Evolutionary conservation across 768 basidiomycete species (phyloP), one percentile per base, ranked within the genome.

Genomic region (Naganishia antarctica): DNA sequence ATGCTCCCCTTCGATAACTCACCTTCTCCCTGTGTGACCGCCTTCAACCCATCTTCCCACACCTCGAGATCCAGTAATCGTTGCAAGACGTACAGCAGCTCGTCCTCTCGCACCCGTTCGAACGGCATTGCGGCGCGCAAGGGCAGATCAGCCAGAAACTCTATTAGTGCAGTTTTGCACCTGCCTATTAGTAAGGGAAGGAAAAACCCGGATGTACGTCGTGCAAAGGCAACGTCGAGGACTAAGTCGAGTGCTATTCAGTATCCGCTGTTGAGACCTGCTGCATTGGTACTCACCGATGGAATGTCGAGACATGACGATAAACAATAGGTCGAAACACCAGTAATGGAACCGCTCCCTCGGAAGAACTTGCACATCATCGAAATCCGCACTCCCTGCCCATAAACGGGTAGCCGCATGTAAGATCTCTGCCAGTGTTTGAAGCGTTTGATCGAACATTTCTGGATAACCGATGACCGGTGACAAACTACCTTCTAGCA

Each of bases 321-420:
- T 73, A 76, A 93, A 92, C 34, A 94, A 74, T 12, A 92, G 78
- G 70, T 94, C 91, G 62, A 93, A 87, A 72, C 89, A 91, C 91
- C 91, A 93, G 78, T 90, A 92, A 7, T 89, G 86, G 73, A 93
- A 93, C 8, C 90, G 82, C 74, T 93, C 91, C 41, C 91, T 80
- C 1, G 87, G 86, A 29, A 87, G 79, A 25, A 84, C 29, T 16
- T 47, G 21, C 46, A 62, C 31, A 34, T 59, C 45, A 8, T n/a
- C 63, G 16, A 21, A n/a, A 15, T 25, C 44, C 44, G 32, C 28
- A 7, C 23, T 48, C 8, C 45, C 15, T 23, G 15, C 29, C 50
- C 51, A 64, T 21, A 64, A 25, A 2, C 31, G 41, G 16, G 51
- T 64, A 1, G 53, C 63, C 9, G 40, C n/a, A 15, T 45, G 31